phyloP scores from a whole-genome alignment of 2,329 filamentous ascomycete species.

The Fusarium poae region DNA sequence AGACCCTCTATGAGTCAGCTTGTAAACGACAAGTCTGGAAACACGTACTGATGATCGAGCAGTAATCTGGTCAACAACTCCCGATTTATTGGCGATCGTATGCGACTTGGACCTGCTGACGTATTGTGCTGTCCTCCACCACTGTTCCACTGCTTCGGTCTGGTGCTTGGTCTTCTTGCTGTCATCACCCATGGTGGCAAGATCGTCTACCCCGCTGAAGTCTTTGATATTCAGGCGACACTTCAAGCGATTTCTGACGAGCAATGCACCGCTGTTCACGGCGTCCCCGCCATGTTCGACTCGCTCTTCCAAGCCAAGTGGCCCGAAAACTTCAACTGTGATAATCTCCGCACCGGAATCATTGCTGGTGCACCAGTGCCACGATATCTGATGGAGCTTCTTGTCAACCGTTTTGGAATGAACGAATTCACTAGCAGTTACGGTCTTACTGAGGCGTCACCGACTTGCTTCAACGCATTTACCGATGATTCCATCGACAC shows the following conservation, averaged over 20 bases:
- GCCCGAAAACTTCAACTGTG: conserved; percentile 59
- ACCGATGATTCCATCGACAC: conserved; percentile 77
- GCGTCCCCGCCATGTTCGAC: conserved; percentile 88
- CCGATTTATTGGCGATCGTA: conserved; percentile 79
- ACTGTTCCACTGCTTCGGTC: conserved; percentile 87
- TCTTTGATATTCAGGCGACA: conserved; percentile 76
- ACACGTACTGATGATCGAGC: conserved; percentile 22
- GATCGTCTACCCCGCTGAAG: conserved; percentile 80
- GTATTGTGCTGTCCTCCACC: conserved; percentile 85
- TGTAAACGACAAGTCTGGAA: background rate
- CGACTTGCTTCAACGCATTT: conserved; percentile 85
- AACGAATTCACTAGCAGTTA: conserved; percentile 78
- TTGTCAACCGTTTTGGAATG: conserved; percentile 80
- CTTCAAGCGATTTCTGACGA: conserved; percentile 76
- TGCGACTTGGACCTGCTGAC: conserved; percentile 75
- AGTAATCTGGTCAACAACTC: conserved; percentile 75
- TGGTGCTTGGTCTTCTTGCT: conserved; percentile 81
- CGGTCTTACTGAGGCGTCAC: conserved; percentile 81
- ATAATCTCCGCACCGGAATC: conserved; percentile 78
- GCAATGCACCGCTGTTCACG: conserved; percentile 80
- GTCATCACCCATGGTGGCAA: conserved; percentile 80
- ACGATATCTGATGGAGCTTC: conserved; percentile 77
- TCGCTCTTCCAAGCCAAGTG: conserved; percentile 66
- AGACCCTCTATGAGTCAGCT: background rate
- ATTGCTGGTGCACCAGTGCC: conserved; percentile 84